phyloP scores from a whole-genome alignment of 805 yeast genomes.

The Tetrapisispora nanseiensis region DNA sequence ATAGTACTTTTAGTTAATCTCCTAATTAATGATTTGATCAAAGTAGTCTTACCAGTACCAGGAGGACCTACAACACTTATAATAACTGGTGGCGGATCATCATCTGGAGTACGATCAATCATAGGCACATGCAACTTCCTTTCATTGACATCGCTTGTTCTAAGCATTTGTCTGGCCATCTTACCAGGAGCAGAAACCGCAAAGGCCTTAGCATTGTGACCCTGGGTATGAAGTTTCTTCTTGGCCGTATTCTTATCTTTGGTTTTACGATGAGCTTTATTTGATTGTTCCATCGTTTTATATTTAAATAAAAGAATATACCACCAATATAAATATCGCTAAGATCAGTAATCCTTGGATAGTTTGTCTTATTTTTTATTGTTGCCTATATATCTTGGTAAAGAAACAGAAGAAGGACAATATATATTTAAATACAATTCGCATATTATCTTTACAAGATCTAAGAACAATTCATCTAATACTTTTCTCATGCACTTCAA shows the following conservation, averaged over 20 bases:
- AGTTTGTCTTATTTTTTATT: too few species aligned
- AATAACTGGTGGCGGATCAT: conserved; percentile 93
- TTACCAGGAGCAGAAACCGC: conserved; percentile 80
- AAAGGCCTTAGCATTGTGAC: conserved; percentile 75
- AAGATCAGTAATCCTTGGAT: too few species aligned
- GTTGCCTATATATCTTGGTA: too few species aligned
- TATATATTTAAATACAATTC: too few species aligned
- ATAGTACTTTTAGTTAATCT: conserved; percentile 80
- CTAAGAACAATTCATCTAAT: too few species aligned
- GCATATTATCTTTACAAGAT: too few species aligned
- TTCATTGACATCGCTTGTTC: conserved; percentile 76
- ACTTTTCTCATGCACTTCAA: too few species aligned
- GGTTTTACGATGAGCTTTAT: conserved; percentile 74
- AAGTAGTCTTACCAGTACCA: conserved; percentile 94
- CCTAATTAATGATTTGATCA: conserved; percentile 80
- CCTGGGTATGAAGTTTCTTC: conserved; percentile 81
- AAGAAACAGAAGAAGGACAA: too few species aligned
- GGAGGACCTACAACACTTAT: conserved; percentile 98
- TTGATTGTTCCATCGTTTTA: conserved; percentile 46
- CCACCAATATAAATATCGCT: too few species aligned
- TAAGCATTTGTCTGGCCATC: conserved; percentile 69
- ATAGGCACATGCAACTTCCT: conserved; percentile 89
- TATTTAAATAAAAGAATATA: background rate
- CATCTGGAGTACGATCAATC: conserved; percentile 96
- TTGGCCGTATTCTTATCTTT: conserved; percentile 54